Base-by-base conservation (phyloP, 768 basidiomycete species). In the Lactarius psammicola region DNA sequence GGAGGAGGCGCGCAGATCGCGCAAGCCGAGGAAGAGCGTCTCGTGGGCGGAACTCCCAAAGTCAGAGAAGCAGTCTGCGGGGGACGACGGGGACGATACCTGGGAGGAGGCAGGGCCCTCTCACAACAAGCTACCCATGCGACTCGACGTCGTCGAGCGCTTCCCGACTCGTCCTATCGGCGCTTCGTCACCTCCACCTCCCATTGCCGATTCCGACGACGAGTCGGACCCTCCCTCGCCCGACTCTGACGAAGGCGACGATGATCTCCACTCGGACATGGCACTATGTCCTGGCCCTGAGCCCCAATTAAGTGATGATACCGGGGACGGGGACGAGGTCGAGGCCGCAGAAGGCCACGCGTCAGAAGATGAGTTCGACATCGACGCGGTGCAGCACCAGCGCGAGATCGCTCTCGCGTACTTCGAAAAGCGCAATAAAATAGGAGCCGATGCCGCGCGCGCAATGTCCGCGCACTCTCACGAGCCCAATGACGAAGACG, bases 351-450 rank as follows among this genome's bases (percentile, higher is more conserved):
- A 81, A n/a, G 81, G 78, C 31, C 76, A 76, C 2, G 65, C 77
- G 56, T 78, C 81, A 15, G 82, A 80, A 57, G 83, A 86, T 49
- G 82, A 80, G 49, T 78, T 80, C 30, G 87, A 90, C 70, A 76
- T 86, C 36, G 85, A 90, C 68, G 80, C 78, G 57, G 87, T 84
- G 28, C 83, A 79, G 59, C 88, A 89, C 70, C 88, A 91, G 68
- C 86, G 89, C 33, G 90, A 92, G 73, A 82, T 92, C 69, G 85
- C 87, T 20, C 71, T 92, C 49, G 85, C 86, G 68, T 92, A 93
- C 71, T 80, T 87, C 73, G 76, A 80, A 68, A 88, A 85, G 72
- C 84, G 88, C 57, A 76, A 75, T 40, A 77, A 77, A 20, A 81
- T 92, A 59, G 85, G 85, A 1, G 77, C 81, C 44, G 82, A 81